Conservation (phyloP, 2,329 filamentous ascomycete species). For the Diaporthe citrichinensis region DNA sequence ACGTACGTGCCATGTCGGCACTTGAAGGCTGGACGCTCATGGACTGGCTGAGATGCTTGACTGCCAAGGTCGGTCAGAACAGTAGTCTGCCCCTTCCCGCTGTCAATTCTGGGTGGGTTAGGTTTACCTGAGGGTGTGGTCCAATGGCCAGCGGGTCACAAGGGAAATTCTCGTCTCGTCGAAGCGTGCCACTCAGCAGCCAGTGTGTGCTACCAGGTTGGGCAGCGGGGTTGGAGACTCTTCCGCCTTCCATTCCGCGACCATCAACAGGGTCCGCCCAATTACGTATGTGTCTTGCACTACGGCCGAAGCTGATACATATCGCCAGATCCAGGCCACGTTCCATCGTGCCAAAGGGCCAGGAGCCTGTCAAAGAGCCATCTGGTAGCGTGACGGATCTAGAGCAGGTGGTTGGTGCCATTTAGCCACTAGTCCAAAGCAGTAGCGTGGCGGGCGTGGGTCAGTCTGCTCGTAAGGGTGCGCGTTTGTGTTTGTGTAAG, state of each 20-base stretch:
- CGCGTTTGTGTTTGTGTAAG: neutral
- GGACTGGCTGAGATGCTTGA: neutral
- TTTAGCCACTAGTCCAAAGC: conserved; percentile 3
- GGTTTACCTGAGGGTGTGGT: neutral
- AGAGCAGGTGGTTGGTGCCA: conserved; percentile 6
- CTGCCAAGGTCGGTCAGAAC: neutral
- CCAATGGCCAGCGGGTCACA: conserved; percentile 4
- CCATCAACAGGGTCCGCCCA: neutral
- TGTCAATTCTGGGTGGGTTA: conserved; percentile 20
- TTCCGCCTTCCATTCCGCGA: neutral
- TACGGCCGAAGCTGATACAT: neutral
- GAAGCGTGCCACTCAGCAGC: too few species aligned
- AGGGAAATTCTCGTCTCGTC: neutral
- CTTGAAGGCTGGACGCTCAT: neutral
- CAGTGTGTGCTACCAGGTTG: neutral
- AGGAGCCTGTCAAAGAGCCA: conserved; percentile 2
- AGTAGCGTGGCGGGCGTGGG: neutral
- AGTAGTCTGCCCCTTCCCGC: conserved; percentile 1
- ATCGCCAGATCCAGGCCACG: conserved; percentile 16
- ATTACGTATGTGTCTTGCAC: conserved; percentile 31
- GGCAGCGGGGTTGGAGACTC: neutral
- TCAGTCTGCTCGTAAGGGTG: neutral
- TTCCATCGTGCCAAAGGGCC: conserved; percentile 9
- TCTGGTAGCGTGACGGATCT: conserved; percentile 12
- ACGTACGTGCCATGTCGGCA: neutral